These are phyloP conservation scores for Raffaelea albimanens DNA, from an alignment of 2,329 filamentous ascomycete species.

Conservation along the genomic window DNA sequence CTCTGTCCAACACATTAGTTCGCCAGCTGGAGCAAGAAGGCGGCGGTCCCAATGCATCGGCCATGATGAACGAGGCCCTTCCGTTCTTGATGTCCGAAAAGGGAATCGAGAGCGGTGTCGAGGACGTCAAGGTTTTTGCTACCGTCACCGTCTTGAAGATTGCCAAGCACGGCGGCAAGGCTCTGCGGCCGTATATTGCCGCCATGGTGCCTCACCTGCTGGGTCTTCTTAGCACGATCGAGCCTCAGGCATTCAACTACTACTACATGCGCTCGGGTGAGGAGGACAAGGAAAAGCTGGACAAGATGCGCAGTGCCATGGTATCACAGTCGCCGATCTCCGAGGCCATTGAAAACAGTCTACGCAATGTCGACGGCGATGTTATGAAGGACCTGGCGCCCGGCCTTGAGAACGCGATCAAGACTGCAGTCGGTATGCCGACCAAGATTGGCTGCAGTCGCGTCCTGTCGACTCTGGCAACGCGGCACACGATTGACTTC, in stretches of 20 bases:
- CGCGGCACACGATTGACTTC: slow-evolving; percentile 67
- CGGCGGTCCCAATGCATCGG: slow-evolving; percentile 50
- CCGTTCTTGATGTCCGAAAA: slow-evolving; percentile 86
- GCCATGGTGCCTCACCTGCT: slow-evolving; percentile 74
- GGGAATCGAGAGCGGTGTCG: slow-evolving; percentile 77
- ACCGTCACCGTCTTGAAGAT: slow-evolving; percentile 79
- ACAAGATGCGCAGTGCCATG: slow-evolving; percentile 72
- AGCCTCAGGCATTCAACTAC: slow-evolving; percentile 85
- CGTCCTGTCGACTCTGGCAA: slow-evolving; percentile 75
- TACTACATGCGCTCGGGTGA: slow-evolving; percentile 85
- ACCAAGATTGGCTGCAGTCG: slow-evolving; percentile 88
- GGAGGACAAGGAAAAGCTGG: slow-evolving; percentile 78
- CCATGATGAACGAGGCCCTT: slow-evolving; percentile 77
- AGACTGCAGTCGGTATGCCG: slow-evolving; percentile 78
- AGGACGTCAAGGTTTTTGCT: slow-evolving; percentile 80
- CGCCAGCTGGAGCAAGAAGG: slow-evolving; percentile 70
- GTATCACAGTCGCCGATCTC: slow-evolving; percentile 84
- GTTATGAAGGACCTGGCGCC: slow-evolving; percentile 69
- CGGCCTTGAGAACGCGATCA: slow-evolving; percentile 68
- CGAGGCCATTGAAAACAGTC: slow-evolving; percentile 80
- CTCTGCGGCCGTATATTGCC: slow-evolving; percentile 71
- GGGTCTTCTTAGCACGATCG: slow-evolving; percentile 73
- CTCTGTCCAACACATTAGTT: slow-evolving; percentile 75
- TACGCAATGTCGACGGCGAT: slow-evolving; percentile 70
- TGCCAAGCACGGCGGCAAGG: slow-evolving; percentile 76